These are phyloP conservation scores for Bryoerythrophyllum caledonicum DNA, from an alignment of 225 moss, liverwort and hornwort genomes.

Conservation along the genomic window DNA sequence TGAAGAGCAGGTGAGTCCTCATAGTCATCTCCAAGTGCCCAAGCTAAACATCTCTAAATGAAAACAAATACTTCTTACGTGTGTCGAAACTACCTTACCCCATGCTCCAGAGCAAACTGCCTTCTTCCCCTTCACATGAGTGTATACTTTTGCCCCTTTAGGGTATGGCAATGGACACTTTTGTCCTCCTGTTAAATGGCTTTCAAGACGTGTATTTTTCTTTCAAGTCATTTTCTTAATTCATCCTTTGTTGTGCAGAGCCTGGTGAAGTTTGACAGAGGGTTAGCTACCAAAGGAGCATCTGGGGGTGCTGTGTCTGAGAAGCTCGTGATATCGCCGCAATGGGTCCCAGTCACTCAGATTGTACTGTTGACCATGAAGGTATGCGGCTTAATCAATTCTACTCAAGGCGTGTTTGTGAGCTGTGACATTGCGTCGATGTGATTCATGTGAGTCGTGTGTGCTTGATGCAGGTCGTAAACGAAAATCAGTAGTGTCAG, in stretches of 20 bases:
- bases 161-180: neutral
- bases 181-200: neutral
- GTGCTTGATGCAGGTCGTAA: constrained; percentile 43
- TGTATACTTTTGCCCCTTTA: too few species aligned
- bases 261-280: constrained; percentile 74
- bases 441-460: neutral
- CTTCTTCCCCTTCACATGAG: too few species aligned
- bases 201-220: neutral
- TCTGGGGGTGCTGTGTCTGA: constrained; percentile 65
- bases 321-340: constrained; percentile 67
- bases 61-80: too few species aligned
- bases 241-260: constrained; percentile 40
- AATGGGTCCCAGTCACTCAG: constrained; percentile 70
- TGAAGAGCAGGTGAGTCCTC: constrained; percentile 57
- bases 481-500: constrained; percentile 36
- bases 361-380: constrained; percentile 78
- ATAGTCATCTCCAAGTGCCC: neutral
- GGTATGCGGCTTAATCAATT: constrained; percentile 31
- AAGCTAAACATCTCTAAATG: too few species aligned
- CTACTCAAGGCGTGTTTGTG: too few species aligned
- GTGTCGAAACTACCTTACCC: too few species aligned
- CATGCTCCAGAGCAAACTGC: too few species aligned
- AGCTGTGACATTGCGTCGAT: too few species aligned
- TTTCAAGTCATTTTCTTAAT: neutral
- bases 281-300: constrained; percentile 75